These are phyloP conservation scores for Penicillium sp. DNA, from an alignment of 2,329 filamentous ascomycete species.

Conservation along the genomic window DNA sequence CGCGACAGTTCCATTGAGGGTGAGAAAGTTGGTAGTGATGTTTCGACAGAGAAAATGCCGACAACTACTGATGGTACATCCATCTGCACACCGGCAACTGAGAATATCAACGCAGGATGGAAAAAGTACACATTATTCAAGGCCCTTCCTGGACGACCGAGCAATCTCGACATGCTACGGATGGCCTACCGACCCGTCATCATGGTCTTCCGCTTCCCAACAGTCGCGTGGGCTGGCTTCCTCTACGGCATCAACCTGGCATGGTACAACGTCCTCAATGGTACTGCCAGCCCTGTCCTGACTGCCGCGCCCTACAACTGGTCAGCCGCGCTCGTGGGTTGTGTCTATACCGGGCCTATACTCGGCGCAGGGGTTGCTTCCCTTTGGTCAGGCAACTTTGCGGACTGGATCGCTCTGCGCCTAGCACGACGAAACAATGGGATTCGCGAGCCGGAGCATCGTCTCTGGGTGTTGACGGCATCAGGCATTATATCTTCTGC, in stretches of 20 bases:
- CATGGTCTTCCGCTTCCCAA: neutral
- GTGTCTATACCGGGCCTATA: neutral
- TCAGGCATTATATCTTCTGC: neutral
- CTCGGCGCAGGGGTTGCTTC: neutral
- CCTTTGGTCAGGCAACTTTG: neutral
- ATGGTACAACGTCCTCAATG: neutral
- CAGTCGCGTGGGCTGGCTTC: neutral
- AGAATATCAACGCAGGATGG: too few species aligned
- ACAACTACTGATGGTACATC: too few species aligned
- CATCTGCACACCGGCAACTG: too few species aligned
- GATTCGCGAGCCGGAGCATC: neutral
- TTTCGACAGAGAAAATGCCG: too few species aligned
- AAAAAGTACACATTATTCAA: too few species aligned
- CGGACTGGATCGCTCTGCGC: neutral
- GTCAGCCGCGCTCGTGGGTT: neutral
- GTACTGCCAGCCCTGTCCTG: neutral
- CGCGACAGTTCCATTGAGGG: neutral
- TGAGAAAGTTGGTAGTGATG: neutral
- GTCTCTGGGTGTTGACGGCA: neutral
- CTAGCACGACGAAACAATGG: neutral
- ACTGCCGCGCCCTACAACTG: neutral
- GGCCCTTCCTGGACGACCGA: neutral
- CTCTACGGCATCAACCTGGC: neutral
- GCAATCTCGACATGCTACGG: neutral
- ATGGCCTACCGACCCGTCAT: neutral